Evolutionary conservation across 805 yeast genomes (phyloP).

Genomic region (Kurtzmaniella cleridarum): DNA sequence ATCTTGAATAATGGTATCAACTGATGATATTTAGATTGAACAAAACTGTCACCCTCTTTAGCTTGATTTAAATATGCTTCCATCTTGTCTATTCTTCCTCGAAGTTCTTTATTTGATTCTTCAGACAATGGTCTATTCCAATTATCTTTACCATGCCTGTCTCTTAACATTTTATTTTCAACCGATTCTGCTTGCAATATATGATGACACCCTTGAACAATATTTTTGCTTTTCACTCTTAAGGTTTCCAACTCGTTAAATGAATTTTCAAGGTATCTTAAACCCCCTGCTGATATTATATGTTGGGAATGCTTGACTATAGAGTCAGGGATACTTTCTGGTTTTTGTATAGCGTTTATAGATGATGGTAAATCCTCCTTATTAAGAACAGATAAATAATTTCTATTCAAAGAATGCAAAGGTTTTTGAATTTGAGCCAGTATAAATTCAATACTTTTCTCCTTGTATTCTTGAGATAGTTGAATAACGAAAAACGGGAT

Average conservation of each 20-base stretch:
- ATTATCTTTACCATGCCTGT: conserved; percentile 44
- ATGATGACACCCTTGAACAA: conserved; percentile 42
- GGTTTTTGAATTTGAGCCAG: conserved; percentile 42
- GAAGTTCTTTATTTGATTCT: conserved; percentile 36
- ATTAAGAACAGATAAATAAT: conserved; percentile 39
- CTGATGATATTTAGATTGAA: conserved; percentile 41
- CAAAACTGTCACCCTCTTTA: conserved; percentile 51
- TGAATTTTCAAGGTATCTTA: conserved; percentile 32
- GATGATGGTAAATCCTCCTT: conserved; percentile 55
- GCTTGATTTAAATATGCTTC: conserved; percentile 53
- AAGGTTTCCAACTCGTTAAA: conserved; percentile 42
- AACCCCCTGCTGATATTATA: conserved; percentile 50
- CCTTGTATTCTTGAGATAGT: conserved; percentile 61
- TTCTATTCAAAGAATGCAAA: conserved; percentile 38
- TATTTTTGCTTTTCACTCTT: conserved; percentile 33
- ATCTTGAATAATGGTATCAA: conserved; percentile 43
- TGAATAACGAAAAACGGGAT: conserved; percentile 66
- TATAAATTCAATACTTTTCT: conserved; percentile 54
- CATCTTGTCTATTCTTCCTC: conserved; percentile 39
- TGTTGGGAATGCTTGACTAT: conserved; percentile 52
- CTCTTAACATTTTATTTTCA: conserved; percentile 50
- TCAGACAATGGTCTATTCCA: conserved; percentile 52
- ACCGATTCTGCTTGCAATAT: conserved; percentile 44
- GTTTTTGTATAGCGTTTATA: conserved; percentile 54
- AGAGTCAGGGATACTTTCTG: conserved; percentile 54